phyloP scores from a whole-genome alignment of 2,329 filamentous ascomycete species.

The Aspergillus calidoustus region DNA sequence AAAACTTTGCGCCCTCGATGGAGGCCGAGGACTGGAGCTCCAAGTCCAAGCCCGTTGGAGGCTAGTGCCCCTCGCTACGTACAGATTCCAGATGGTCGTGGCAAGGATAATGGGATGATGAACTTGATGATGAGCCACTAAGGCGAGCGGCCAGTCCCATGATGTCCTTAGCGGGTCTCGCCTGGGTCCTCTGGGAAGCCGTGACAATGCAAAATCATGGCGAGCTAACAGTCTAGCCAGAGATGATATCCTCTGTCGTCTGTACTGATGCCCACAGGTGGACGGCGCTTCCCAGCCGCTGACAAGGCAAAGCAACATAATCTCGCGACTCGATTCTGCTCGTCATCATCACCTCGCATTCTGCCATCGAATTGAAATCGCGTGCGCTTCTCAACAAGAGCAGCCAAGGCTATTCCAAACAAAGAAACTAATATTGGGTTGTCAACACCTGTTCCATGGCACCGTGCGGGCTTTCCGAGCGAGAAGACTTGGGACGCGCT shows the following conservation, averaged over 20 bases:
- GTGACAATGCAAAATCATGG: neutral
- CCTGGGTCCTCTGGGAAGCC: neutral
- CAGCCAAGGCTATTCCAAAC: neutral
- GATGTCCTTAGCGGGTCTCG: conserved; percentile 9
- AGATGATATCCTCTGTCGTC: conserved; percentile 2
- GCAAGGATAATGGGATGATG: neutral
- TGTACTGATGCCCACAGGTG: neutral
- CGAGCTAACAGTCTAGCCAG: neutral
- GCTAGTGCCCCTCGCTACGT: conserved; percentile 1
- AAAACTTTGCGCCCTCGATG: neutral
- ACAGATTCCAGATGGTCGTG: neutral
- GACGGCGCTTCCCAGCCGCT: conserved; percentile 12
- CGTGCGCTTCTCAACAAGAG: no score
- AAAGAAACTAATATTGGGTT: conserved; percentile 1
- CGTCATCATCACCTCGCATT: conserved; percentile 3
- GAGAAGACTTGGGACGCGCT: conserved; percentile 25
- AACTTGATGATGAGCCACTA: conserved; percentile 11
- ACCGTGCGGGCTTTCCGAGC: conserved; percentile 24
- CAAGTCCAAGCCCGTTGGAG: conserved; percentile 1
- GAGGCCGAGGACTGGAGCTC: neutral
- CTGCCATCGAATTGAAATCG: neutral
- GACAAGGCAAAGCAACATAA: neutral
- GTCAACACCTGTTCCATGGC: conserved; percentile 24
- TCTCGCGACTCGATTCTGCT: neutral
- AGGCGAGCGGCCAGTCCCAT: conserved; percentile 21